These are phyloP conservation scores for Metarhizium robertsii DNA, from an alignment of 2,329 filamentous ascomycete genomes.

Conservation along the genomic window DNA sequence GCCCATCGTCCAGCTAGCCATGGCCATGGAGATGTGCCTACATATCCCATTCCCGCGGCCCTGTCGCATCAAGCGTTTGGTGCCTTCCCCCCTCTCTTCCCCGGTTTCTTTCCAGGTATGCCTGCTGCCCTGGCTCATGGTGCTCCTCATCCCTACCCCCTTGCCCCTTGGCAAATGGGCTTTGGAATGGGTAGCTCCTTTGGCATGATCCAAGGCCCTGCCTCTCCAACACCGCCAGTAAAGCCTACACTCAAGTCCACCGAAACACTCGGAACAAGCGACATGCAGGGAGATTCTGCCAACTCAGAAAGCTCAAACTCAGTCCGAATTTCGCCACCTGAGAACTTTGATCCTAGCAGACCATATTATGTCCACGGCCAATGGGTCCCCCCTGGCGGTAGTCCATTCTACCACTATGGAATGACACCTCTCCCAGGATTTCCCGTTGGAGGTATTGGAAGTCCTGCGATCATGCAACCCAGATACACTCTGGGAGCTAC, in stretches of 20 bases:
- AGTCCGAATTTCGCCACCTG: slow-evolving; percentile 28
- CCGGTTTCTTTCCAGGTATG: slow-evolving; percentile 21
- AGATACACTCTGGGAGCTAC: slow-evolving; percentile 6
- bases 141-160: slow-evolving; percentile 21
- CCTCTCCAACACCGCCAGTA: slow-evolving; percentile 13
- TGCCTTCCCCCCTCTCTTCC: slow-evolving; percentile 20
- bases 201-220: slow-evolving; percentile 16
- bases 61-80: slow-evolving; percentile 18
- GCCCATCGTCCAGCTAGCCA: slow-evolving; percentile 12
- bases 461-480: slow-evolving; percentile 11
- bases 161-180: slow-evolving; percentile 33
- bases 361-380: slow-evolving; percentile 37
- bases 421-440: slow-evolving; percentile 20
- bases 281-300: slow-evolving; percentile 22
- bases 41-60: slow-evolving; percentile 5
- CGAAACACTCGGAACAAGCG: slow-evolving; percentile 13
- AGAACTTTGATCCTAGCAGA: slow-evolving; percentile 35
- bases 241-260: slow-evolving; percentile 12
- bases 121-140: slow-evolving; percentile 20
- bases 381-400: slow-evolving; percentile 26
- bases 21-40: slow-evolving; percentile 4
- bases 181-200: slow-evolving; percentile 21
- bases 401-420: slow-evolving; percentile 16
- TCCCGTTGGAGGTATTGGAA: slow-evolving; percentile 14
- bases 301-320: slow-evolving; percentile 21